Conservation (phyloP, 805 yeast genomes). For the Schwanniomyces vanrijiae region DNA sequence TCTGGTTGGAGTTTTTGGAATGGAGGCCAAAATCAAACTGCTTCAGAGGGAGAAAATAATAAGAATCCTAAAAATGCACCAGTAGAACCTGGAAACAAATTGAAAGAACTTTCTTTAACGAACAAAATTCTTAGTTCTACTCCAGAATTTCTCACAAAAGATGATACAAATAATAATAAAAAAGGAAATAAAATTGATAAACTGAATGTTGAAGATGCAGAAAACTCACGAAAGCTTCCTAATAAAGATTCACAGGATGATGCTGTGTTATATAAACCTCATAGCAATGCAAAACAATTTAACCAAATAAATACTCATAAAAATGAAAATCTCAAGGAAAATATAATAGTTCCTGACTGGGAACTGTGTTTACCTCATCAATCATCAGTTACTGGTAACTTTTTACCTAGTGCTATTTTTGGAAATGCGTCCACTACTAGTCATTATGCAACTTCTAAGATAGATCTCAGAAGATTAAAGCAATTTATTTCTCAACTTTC, state of each 20-base stretch:
- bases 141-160: constrained; percentile 24
- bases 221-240: constrained; percentile 6
- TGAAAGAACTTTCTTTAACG: constrained; percentile 12
- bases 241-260: constrained; percentile 24
- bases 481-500: constrained; percentile 34
- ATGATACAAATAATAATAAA: constrained; percentile 5
- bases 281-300: constrained; percentile 39
- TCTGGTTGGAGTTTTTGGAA: constrained; percentile 41
- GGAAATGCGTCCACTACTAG: constrained; percentile 27
- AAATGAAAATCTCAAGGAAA: constrained; percentile 41
- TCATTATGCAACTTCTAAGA: constrained; percentile 14
- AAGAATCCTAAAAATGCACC: not conserved
- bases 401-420: constrained; percentile 20
- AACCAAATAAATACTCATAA: constrained; percentile 43
- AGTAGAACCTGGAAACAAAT: constrained; percentile 7
- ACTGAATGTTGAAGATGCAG: constrained; percentile 6
- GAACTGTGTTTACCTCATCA: constrained; percentile 34
- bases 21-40: constrained; percentile 7
- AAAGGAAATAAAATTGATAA: constrained; percentile 9
- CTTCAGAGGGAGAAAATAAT: constrained; percentile 7
- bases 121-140: constrained; percentile 35
- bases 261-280: constrained; percentile 46
- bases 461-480: constrained; percentile 38
- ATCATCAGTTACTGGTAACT: constrained; percentile 13
- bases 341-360: constrained; percentile 45